Evolutionary conservation across 805 yeast species (phyloP).

Genomic region (Candida michaelii): DNA sequence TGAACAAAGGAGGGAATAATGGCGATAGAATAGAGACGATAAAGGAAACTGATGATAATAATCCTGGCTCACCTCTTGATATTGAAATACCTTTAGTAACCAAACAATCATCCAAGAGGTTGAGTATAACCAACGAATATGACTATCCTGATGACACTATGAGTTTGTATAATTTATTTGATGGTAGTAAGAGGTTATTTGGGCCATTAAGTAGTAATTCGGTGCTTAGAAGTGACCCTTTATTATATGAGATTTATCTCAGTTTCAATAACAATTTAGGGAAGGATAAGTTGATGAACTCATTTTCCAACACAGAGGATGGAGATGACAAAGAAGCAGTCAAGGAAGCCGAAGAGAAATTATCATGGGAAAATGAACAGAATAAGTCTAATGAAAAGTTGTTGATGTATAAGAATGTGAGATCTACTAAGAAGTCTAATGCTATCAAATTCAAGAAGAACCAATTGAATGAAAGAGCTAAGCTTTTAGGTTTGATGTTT

Average conservation of each 20-base stretch:
- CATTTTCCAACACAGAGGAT: neutral
- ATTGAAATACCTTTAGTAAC: neutral
- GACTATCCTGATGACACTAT: conserved; percentile 5
- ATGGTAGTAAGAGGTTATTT: conserved; percentile 5
- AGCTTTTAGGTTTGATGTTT: conserved; percentile 9
- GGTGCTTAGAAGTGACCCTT: conserved; percentile 9
- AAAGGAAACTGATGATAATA: no score
- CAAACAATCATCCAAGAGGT: neutral
- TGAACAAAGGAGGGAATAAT: neutral
- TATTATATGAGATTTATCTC: conserved; percentile 5
- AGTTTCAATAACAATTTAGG: conserved; percentile 8
- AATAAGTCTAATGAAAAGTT: conserved; percentile 1
- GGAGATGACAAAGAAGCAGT: neutral
- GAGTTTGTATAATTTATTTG: conserved; percentile 3
- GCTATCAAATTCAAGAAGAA: conserved; percentile 8
- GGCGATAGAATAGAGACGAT: no score
- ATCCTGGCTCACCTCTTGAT: no score
- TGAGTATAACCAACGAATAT: no score
- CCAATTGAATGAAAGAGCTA: conserved; percentile 15
- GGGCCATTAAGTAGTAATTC: conserved; percentile 7
- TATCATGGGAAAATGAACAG: neutral
- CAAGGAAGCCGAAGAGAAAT: neutral
- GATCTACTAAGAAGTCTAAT: conserved; percentile 1
- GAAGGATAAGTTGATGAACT: conserved; percentile 4
- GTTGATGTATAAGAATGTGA: neutral